Evolutionary conservation across 2,329 filamentous ascomycete species (phyloP), one percentile per base, ranked within the genome.

Genomic region (Dactylellina leptospora): DNA sequence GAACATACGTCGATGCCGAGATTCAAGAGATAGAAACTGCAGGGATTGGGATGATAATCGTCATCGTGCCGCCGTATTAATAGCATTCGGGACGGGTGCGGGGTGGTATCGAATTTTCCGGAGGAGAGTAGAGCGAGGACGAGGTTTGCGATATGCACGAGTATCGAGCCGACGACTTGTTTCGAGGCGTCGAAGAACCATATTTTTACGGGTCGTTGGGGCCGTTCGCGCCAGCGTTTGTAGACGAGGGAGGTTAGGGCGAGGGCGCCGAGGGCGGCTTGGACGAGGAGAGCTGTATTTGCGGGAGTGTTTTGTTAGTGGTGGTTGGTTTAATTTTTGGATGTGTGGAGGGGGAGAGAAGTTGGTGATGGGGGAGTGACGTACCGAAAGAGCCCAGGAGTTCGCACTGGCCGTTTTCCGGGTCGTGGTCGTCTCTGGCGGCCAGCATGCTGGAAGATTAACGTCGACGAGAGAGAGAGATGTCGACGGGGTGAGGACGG

Each of bases 161-260:
- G 84, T 47, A 92, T 88, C 27, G 92, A 96, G 20, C 95, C 95
- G 77, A 97, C 90, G 59, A 99, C 92, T 83, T 99, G 95, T 83
- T 99, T 99, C 28, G 92, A 96, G 22, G 88, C 95, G 79, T 99
- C 95, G 80, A 97, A 99, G 80, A 91, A 93, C 76, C 95, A 99
- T 75, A 99, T 92, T 84, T 96, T 96, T 78, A 97, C 78, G 0
- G 93, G 93, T 61, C 95, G 86, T 79, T 97, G 93, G 1, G 95
- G 93, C 64, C 91, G 85, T 81, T 99, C 95, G 75, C 91, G 87
- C 87, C 90, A 96, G 76, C 95, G 86, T 83, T 99, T 99, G 83
- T 87, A 96, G 5, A 97, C 93, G 51, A 99, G 85, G 0, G 92
- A 91, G 60, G 93, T 83, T 56, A 97, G 82, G 6, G 95, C 95